A percentile compares a stretch with the other conserved stretches of the same genome.
Conservation (phyloP, 495 filamentous ascomycete genomes). For the Aspergillus coremiiformis region DNA sequence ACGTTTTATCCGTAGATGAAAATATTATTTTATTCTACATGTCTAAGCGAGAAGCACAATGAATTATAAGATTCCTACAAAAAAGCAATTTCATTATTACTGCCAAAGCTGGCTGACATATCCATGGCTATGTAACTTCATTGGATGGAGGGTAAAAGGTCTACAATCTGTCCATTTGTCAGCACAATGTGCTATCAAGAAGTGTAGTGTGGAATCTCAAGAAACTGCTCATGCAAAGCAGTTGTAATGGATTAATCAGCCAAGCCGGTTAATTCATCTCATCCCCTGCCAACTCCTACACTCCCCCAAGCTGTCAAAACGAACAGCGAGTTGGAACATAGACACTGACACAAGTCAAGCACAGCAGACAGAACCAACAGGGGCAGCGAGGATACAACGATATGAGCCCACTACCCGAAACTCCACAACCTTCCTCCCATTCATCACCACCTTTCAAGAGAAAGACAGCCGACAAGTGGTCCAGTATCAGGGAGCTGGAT, state of each 20-base stretch:
- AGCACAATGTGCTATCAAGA: background rate
- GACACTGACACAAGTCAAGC: slow-evolving; percentile 38
- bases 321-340: slow-evolving; percentile 32
- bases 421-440: slow-evolving; percentile 88
- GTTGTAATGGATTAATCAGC: slow-evolving; percentile 40
- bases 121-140: background rate
- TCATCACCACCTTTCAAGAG: slow-evolving; percentile 24
- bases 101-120: background rate
- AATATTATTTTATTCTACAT: no score
- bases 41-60: no score
- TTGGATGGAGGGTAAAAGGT: background rate
- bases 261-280: slow-evolving; percentile 61
- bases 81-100: background rate
- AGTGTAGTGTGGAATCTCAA: background rate
- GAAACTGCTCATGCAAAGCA: slow-evolving; percentile 6
- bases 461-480: slow-evolving; percentile 37
- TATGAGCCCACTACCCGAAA: slow-evolving; percentile 29
- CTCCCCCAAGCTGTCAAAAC: slow-evolving; percentile 46
- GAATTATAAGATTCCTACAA: no score
- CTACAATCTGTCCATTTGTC: background rate
- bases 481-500: slow-evolving; percentile 53
- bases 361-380: slow-evolving; percentile 35
- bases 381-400: slow-evolving; percentile 22
- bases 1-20: no score
- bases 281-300: slow-evolving; percentile 43